Evolutionary conservation across 495 filamentous ascomycete species (phyloP).

Genomic region (Penicillium cosmopolitanum): DNA sequence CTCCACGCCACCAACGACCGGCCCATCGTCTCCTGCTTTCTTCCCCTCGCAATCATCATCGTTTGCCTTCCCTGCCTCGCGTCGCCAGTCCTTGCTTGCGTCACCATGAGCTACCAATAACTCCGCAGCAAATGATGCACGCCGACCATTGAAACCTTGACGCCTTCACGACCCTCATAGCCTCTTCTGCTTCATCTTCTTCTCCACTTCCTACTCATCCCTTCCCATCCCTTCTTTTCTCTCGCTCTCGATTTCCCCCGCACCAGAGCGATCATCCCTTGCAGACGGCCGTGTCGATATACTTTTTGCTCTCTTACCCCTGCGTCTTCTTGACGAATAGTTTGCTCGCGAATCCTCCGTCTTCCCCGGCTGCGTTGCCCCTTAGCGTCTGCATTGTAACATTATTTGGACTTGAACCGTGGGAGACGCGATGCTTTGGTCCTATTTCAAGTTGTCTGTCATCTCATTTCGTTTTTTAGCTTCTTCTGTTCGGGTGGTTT

Average conservation of each 20-base stretch:
- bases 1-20: conserved; percentile 40
- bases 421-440: conserved; percentile 21
- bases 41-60: conserved; percentile 32
- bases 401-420: conserved; percentile 26
- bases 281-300: conserved; percentile 19
- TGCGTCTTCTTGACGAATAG: conserved; percentile 10
- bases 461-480: conserved; percentile 13
- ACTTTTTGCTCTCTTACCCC: conserved; percentile 10
- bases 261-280: conserved; percentile 20
- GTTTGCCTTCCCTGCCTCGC: conserved; percentile 34
- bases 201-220: neutral
- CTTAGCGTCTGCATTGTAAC: conserved; percentile 38
- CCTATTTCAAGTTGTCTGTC: conserved; percentile 21
- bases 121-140: conserved; percentile 9
- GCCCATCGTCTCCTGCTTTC: conserved; percentile 47
- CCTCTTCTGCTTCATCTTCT: neutral
- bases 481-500: conserved; percentile 10
- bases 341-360: conserved; percentile 7
- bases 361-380: conserved; percentile 16
- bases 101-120: conserved; percentile 26
- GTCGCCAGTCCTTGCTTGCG: conserved; percentile 37
- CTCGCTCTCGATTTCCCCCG: conserved; percentile 10
- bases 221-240: neutral
- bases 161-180: conserved; percentile 22
- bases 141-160: conserved; percentile 26